A percentile compares a stretch with the other conserved stretches of the same genome.
phyloP scores from a whole-genome alignment of 305 asterid species.

The Lippia alba region DNA sequence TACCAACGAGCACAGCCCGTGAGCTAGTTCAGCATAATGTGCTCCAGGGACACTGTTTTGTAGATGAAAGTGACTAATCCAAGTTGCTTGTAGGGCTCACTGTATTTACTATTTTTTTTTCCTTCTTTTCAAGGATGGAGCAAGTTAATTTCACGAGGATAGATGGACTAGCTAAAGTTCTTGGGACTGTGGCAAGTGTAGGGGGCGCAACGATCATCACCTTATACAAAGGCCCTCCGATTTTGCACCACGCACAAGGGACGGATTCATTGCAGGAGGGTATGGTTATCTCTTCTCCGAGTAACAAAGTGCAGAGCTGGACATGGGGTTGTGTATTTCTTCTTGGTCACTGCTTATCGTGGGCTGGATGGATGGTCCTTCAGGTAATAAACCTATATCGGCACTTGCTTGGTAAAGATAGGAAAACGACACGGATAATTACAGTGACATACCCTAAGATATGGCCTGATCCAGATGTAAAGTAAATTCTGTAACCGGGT shows the following conservation, averaged over 20 bases:
- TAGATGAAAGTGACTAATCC: too few relatives aligned
- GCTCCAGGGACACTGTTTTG: too few relatives aligned
- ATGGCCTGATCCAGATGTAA: too few relatives aligned
- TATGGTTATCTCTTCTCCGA: constrained; percentile 31
- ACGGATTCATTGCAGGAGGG: constrained; percentile 35
- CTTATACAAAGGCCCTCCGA: constrained; percentile 84
- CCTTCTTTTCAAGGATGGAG: constrained; percentile 44
- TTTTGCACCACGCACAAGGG: constrained; percentile 42
- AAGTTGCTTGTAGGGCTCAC: not conserved
- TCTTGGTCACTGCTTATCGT: constrained; percentile 83
- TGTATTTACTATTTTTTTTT: not conserved
- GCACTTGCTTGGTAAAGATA: too few relatives aligned
- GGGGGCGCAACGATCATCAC: constrained; percentile 85
- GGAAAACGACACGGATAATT: too few relatives aligned
- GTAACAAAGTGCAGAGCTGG: constrained; percentile 55
- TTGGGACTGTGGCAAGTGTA: constrained; percentile 78
- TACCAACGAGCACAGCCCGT: not conserved
- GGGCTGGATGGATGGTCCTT: constrained; percentile 97
- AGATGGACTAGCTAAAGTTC: constrained; percentile 75
- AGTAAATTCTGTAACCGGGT: too few relatives aligned
- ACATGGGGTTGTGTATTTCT: constrained; percentile 84
- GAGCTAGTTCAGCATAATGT: too few relatives aligned
- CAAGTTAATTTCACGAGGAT: constrained; percentile 50
- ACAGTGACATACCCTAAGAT: too few relatives aligned
- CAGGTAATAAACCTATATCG: constrained; percentile 47